These are phyloP conservation scores for Epichloe coenophiala DNA, from an alignment of 2,329 filamentous ascomycete genomes.

Conservation along the genomic window DNA sequence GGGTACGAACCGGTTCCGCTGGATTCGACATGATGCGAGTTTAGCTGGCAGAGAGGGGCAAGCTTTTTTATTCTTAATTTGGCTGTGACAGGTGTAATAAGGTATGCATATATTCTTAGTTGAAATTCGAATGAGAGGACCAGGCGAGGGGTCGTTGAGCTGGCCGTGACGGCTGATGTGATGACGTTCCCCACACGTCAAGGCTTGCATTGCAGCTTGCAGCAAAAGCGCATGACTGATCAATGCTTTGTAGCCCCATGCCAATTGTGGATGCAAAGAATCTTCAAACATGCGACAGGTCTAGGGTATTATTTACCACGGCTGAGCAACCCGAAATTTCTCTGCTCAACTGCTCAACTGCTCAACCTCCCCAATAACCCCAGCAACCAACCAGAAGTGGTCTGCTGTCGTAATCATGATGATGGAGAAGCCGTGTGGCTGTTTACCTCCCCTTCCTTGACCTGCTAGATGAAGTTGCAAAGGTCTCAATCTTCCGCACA, in stretches of 20 bases:
- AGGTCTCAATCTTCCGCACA: background rate
- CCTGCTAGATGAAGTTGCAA: background rate
- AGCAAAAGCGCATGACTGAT: too few species aligned
- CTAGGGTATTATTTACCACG: background rate
- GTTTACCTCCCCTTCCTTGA: background rate
- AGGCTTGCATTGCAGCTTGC: too few species aligned
- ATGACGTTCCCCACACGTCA: constrained; percentile 25
- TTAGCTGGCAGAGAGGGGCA: background rate
- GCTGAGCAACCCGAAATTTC: background rate
- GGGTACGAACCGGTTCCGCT: constrained; percentile 28
- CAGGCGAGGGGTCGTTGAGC: background rate
- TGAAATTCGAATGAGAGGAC: background rate
- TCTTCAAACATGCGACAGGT: background rate
- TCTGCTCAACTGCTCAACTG: too few species aligned
- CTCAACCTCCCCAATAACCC: background rate
- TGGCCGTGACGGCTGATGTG: constrained; percentile 16
- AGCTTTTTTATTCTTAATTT: background rate
- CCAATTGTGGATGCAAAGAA: background rate
- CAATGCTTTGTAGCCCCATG: too few species aligned
- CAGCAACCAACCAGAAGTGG: background rate
- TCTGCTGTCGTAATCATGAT: background rate
- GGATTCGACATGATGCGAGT: constrained; percentile 27
- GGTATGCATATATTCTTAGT: background rate
- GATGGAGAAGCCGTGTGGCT: background rate
- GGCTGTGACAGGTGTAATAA: background rate